phyloP scores from a whole-genome alignment of 148 eudicot species.

The Chenopodium suecicum region DNA sequence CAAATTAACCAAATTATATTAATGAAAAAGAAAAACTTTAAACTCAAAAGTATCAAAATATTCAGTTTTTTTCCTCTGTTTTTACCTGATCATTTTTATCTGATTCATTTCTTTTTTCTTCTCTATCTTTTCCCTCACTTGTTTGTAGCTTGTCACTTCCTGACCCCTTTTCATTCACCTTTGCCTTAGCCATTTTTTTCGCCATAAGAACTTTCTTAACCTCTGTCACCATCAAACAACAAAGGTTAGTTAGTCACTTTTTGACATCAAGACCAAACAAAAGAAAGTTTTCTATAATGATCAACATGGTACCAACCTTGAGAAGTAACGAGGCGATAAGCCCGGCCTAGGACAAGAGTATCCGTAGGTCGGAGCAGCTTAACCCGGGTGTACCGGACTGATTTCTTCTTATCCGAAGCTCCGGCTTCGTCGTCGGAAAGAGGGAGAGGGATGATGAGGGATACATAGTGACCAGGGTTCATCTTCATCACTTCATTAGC shows the following conservation, averaged over 20 bases:
- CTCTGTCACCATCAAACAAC: conserved; percentile 41
- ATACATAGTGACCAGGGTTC: conserved; percentile 90
- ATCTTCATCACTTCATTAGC: conserved; percentile 78
- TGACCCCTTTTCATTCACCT: conserved; percentile 45
- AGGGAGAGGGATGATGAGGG: conserved; percentile 79
- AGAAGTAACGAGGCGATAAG: conserved; percentile 84
- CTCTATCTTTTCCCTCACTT: conserved; percentile 32
- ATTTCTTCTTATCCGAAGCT: conserved; percentile 28
- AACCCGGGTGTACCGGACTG: conserved; percentile 68
- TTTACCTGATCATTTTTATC: conserved; percentile 50
- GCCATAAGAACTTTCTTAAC: conserved; percentile 81
- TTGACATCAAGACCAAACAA: not conserved
- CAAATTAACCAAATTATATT: not conserved
- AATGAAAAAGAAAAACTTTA: not conserved
- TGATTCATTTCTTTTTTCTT: conserved; percentile 28
- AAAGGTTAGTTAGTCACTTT: not conserved
- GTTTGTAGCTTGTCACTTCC: conserved; percentile 26
- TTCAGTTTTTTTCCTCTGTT: not conserved
- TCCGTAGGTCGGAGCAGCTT: conserved; percentile 89
- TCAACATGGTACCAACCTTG: conserved; percentile 49
- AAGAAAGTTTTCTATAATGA: not conserved
- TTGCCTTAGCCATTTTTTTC: conserved; percentile 69
- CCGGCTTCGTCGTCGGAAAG: conserved; percentile 26
- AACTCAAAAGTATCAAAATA: too few species aligned
- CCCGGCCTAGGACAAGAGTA: conserved; percentile 73